A percentile compares a stretch with the other conserved stretches of the same genome.
These are phyloP conservation scores for Eleusine indica DNA, from an alignment of 176 grass and related monocot genomes.

Conservation along the genomic window DNA sequence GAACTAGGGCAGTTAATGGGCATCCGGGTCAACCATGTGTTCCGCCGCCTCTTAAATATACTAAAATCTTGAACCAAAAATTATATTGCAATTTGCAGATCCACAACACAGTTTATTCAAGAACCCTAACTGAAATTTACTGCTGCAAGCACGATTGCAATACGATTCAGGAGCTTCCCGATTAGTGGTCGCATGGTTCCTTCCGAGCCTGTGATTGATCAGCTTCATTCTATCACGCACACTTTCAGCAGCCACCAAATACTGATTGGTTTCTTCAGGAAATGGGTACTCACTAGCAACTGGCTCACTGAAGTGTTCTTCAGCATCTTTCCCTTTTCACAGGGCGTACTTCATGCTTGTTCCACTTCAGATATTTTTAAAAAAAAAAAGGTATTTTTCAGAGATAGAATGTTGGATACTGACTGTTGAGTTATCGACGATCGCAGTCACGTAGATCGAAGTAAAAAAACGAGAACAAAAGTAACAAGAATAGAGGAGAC, in stretches of 20 bases:
- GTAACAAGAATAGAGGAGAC: too few species aligned
- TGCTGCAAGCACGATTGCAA: too few species aligned
- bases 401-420: not conserved
- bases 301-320: too few species aligned
- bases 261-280: too few species aligned
- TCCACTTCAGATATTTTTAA: not conserved
- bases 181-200: not conserved
- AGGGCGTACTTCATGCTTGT: not conserved
- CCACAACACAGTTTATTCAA: too few species aligned
- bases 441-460: too few species aligned
- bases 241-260: constrained; percentile 5
- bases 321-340: too few species aligned
- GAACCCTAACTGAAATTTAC: too few species aligned
- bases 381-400: not conserved
- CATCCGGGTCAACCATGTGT: constrained; percentile 17
- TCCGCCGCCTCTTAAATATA: not conserved
- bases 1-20: not conserved
- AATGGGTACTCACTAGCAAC: too few species aligned
- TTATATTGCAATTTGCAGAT: constrained; percentile 12
- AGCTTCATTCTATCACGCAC: not conserved
- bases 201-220: not conserved
- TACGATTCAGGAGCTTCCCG: not conserved
- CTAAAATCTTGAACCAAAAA: not conserved
- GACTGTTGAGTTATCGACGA: too few species aligned
- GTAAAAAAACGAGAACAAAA: too few species aligned